Base-by-base conservation (phyloP, 129 eudicot genomes). In the Helichrysum umbraculigerum region DNA sequence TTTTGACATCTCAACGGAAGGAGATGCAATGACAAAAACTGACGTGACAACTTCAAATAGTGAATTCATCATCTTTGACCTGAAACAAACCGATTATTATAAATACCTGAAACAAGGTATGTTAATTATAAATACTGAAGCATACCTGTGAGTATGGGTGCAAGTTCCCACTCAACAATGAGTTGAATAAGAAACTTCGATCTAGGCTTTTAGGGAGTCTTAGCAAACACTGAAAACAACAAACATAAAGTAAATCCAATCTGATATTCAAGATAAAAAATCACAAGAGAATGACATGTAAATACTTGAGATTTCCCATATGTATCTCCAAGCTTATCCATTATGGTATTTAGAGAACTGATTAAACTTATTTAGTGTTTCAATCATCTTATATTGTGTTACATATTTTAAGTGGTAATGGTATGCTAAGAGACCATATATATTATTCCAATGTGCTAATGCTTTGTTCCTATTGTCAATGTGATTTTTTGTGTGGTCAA, bases 201-300 rank as follows among this genome's bases (percentile, higher is more conserved):
- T n/a, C n/a, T n/a, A n/a, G n/a, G 85, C 85, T 66, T 86, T 51
- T 70, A 25, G 21, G 93, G 87, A 94, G 84, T 25, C 99, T 85
- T 92, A n/a, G n/a, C n/a, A n/a, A n/a, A n/a, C n/a, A n/a, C n/a
- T n/a, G n/a, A n/a, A n/a, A n/a, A n/a, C n/a, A n/a, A n/a, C n/a
- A n/a, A n/a, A n/a, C n/a, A n/a, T n/a, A n/a, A n/a, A n/a, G n/a
- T n/a, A n/a, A n/a, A 91, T 84, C 99, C 99, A 91, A 80, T 94
- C 99, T 94, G 80, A 71, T 70, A 66, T 52, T 65, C 39, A 54
- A 30, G 68, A 57, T 33, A 37, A 81, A 71, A 39, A 52, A 70
- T 44, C 52, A 74, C 76, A 74, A 32, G 7, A 68, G 32, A 59
- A 32, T 9, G 19, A 70, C 10, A 47, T 5, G 72, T 78, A 39